Evolutionary conservation across 768 basidiomycete genomes (phyloP).

Genomic region (Hygrocybe punicea): DNA sequence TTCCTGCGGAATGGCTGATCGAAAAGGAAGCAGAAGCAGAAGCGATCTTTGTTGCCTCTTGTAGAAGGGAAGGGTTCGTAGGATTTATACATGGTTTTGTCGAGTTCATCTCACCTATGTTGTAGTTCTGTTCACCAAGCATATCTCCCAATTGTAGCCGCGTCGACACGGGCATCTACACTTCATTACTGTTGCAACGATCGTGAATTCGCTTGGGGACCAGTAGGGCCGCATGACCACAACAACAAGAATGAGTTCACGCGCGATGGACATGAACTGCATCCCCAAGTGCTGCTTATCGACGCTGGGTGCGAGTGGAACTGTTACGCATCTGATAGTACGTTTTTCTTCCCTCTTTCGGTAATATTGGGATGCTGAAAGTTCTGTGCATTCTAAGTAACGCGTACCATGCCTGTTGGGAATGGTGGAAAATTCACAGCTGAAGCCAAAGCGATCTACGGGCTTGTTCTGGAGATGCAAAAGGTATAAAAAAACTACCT

Average conservation of each 20-base stretch:
- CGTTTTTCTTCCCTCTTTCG: background rate
- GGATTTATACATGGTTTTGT: background rate
- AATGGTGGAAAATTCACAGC: conserved; percentile 87
- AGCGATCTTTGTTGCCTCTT: conserved; percentile 88
- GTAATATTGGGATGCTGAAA: too few relatives aligned
- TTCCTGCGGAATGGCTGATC: conserved; percentile 84
- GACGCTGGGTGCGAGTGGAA: conserved; percentile 93
- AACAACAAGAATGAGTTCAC: conserved; percentile 41
- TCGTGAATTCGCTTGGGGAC: conserved; percentile 78
- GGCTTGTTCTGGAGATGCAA: conserved; percentile 89
- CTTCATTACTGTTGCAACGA: conserved; percentile 96
- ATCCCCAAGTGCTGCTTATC: conserved; percentile 78
- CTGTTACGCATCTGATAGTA: conserved; percentile 45
- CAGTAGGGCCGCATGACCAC: conserved; percentile 54
- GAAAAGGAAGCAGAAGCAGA: conserved; percentile 93
- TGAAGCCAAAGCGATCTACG: conserved; percentile 79
- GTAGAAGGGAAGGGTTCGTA: conserved; percentile 79
- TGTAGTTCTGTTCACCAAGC: conserved; percentile 78
- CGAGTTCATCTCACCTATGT: conserved; percentile 39
- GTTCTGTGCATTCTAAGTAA: conserved; percentile 28
- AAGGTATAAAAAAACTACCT: conserved; percentile 44
- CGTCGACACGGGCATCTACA: conserved; percentile 84
- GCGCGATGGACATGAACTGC: conserved; percentile 39
- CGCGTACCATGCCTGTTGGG: conserved; percentile 88
- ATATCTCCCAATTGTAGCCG: conserved; percentile 90